phyloP scores from a whole-genome alignment of 768 basidiomycete genomes.

The Hygrophorus russula region DNA sequence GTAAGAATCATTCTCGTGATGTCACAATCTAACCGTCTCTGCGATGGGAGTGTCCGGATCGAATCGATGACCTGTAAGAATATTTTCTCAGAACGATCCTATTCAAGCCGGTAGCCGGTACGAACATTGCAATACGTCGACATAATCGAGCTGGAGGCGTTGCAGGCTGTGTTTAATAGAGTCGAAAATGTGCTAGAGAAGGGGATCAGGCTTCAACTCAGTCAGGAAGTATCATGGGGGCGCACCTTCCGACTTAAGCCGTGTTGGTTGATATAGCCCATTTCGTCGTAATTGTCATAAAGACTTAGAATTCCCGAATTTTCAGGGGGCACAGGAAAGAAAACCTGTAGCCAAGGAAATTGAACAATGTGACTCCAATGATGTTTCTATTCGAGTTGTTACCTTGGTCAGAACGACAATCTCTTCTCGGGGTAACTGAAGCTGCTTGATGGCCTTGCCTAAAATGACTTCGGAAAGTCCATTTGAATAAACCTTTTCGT shows the following conservation, averaged over 20 bases:
- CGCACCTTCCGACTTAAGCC: slow-evolving; percentile 29
- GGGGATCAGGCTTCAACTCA: slow-evolving; percentile 11
- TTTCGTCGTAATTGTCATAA: slow-evolving; percentile 19
- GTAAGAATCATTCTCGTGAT: background rate
- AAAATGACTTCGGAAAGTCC: slow-evolving; percentile 56
- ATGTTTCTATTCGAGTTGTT: background rate
- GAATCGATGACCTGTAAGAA: slow-evolving; percentile 21
- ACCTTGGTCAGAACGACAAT: slow-evolving; percentile 76
- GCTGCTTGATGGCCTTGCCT: slow-evolving; percentile 61
- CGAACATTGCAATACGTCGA: slow-evolving; percentile 47
- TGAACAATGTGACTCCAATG: slow-evolving; percentile 7
- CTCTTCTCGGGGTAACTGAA: slow-evolving; percentile 57
- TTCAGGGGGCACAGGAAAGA: slow-evolving; percentile 18
- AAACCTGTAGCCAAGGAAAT: slow-evolving; percentile 22
- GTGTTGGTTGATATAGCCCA: slow-evolving; percentile 39
- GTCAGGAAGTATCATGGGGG: background rate
- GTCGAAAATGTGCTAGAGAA: slow-evolving; percentile 41
- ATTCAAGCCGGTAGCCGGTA: background rate
- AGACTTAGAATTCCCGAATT: slow-evolving; percentile 9
- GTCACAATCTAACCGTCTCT: slow-evolving; percentile 15
- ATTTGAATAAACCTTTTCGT: slow-evolving; percentile 46
- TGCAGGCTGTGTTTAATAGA: slow-evolving; percentile 34
- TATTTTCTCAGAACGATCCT: background rate
- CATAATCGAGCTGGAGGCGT: slow-evolving; percentile 45
- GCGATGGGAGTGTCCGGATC: slow-evolving; percentile 30